Evolutionary conservation across 306 rosid species (phyloP), one percentile per base, ranked within the genome.

Genomic region (Luffa acutangula): DNA sequence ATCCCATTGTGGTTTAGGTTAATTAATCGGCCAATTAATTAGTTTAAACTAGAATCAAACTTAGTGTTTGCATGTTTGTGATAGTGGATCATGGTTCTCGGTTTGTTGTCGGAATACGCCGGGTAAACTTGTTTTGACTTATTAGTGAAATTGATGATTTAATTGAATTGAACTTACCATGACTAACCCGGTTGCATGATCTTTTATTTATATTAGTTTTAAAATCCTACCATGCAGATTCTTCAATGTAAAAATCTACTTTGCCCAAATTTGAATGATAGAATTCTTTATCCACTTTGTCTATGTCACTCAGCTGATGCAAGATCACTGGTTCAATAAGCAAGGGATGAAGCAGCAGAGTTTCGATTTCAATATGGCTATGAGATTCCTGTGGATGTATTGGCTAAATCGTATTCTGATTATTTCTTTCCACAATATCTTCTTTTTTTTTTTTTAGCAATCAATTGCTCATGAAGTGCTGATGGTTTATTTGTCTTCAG

Each of bases 311-410:
- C 80, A 93, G 99, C 99, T 86, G 97, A 96, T 88, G 98, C 99
- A 31, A 93, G 96, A 85, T 91, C 98, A 82, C 85, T 96, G 75
- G 99, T 96, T 73, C 95, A 89, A 63, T 97, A 96, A 87, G 99
- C 99, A 75, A 93, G 99, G 84, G 91, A 93, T 80, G 98, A 96
- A 89, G 99, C 98, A 17, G 99, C 99, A 37, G 98, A 96, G 86
- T 96, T 91, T 89, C 98, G 97, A 67, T 90, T 90, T 86, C 90
- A 79, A 83, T 89, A 89, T 82, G 99, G 98, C 63, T 96, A 93
- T 46, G 99, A 93, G 89, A 93, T 96, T 96, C 98, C 99, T 2
- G 94, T 89, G 33, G 97, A 96, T 72, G 96, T 91, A 37, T 87
- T 96, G 87, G 64, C 99, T 70, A 91, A 83, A 89, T 96, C 98